These are phyloP conservation scores for Lasiodiplodia gonubiensis DNA, from an alignment of 2,329 filamentous ascomycete species.

Conservation along the genomic window DNA sequence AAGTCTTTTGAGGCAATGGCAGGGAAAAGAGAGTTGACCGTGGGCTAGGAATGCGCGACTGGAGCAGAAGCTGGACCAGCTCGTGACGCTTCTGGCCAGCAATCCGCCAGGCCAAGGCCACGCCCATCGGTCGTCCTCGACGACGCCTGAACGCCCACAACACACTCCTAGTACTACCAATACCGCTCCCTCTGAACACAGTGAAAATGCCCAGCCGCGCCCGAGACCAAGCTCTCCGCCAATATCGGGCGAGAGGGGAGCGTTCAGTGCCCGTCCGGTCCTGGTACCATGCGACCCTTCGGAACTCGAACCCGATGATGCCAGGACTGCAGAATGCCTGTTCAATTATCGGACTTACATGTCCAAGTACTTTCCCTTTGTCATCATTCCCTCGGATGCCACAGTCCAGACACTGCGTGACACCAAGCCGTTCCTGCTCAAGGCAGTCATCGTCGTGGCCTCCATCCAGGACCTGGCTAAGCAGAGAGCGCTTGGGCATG, in stretches of 20 bases:
- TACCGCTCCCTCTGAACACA: background rate
- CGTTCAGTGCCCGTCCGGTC: slow-evolving; percentile 20
- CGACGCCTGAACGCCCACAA: slow-evolving; percentile 20
- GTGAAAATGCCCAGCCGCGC: background rate
- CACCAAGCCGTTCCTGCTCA: slow-evolving; percentile 27
- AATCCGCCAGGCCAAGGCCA: slow-evolving; percentile 7
- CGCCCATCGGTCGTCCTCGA: slow-evolving; percentile 7
- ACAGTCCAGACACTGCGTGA: slow-evolving; percentile 16
- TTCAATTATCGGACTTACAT: slow-evolving; percentile 25
- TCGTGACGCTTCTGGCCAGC: slow-evolving; percentile 23
- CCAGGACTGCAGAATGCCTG: slow-evolving; percentile 13
- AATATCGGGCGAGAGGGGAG: slow-evolving; percentile 11
- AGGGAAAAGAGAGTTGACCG: background rate
- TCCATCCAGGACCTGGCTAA: slow-evolving; percentile 21
- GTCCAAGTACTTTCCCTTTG: slow-evolving; percentile 27
- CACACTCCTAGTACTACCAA: slow-evolving; percentile 3
- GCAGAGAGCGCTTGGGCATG: slow-evolving; percentile 18
- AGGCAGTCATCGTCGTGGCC: slow-evolving; percentile 17
- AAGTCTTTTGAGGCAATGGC: background rate
- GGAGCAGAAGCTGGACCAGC: slow-evolving; percentile 26
- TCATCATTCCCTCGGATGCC: slow-evolving; percentile 18
- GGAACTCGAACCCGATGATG: slow-evolving; percentile 16
- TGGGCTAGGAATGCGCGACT: slow-evolving; percentile 16
- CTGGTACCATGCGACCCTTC: slow-evolving; percentile 5
- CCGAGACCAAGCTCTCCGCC: slow-evolving; percentile 4